Evolutionary conservation across 2,329 filamentous ascomycete species (phyloP).

Genomic region (Paecilomyces formosus): DNA sequence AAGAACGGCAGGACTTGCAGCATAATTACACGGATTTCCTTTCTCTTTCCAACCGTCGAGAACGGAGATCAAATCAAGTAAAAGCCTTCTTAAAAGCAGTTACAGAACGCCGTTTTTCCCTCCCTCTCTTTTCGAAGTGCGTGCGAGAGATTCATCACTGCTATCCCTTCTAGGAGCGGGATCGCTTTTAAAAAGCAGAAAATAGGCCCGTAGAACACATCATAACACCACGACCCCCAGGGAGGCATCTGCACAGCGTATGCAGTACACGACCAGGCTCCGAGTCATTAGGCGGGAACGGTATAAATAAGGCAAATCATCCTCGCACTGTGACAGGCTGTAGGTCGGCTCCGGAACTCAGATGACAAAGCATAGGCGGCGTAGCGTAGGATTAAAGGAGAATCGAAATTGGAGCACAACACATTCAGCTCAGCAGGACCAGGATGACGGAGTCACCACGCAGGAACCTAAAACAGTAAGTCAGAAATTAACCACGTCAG

Average conservation of each 20-base stretch:
- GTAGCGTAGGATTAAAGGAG: slow-evolving; percentile 2
- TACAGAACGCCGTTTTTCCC: background rate
- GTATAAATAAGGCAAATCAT: background rate
- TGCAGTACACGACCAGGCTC: background rate
- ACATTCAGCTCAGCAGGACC: slow-evolving; percentile 66
- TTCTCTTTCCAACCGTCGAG: background rate
- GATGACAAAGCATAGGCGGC: slow-evolving; percentile 7
- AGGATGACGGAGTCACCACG: slow-evolving; percentile 83
- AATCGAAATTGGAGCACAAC: background rate
- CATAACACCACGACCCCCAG: background rate
- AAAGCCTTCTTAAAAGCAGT: background rate
- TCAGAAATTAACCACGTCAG: slow-evolving; percentile 1
- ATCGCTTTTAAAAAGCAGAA: background rate
- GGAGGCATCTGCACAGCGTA: background rate
- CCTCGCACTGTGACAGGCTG: background rate
- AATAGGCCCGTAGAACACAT: background rate
- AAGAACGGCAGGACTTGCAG: background rate
- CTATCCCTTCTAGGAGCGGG: background rate
- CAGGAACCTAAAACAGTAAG: slow-evolving; percentile 56
- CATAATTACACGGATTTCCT: background rate
- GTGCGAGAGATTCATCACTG: slow-evolving; percentile 16
- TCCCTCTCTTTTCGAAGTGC: slow-evolving; percentile 15
- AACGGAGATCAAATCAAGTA: background rate
- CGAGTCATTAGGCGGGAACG: background rate
- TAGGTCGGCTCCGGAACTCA: slow-evolving; percentile 1